Evolutionary conservation across 257 asterid species (phyloP).

Genomic region (Perilla frutescens): DNA sequence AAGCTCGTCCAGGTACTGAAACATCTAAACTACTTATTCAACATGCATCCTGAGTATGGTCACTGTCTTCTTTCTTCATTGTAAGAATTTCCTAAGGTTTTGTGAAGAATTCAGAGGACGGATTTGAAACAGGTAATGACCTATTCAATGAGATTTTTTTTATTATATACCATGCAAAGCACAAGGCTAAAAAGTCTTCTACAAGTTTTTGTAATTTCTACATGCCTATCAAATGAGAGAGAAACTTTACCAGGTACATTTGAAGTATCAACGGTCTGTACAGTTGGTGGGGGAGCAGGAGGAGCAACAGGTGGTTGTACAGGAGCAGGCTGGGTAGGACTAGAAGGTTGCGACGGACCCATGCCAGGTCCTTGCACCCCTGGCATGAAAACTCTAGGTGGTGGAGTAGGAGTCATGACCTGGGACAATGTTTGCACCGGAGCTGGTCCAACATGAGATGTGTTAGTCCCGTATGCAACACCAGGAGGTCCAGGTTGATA

Average conservation of each 20-base stretch:
- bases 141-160: too few relatives aligned
- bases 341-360: conserved; percentile 66
- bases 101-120: too few relatives aligned
- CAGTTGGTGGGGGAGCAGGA: conserved; percentile 86
- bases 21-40: too few relatives aligned
- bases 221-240: neutral
- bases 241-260: conserved; percentile 81
- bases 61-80: too few relatives aligned
- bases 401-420: conserved; percentile 54
- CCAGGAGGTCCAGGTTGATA: conserved; percentile 69
- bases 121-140: too few relatives aligned
- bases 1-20: too few relatives aligned
- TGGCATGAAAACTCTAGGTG: conserved; percentile 72
- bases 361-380: conserved; percentile 73
- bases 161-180: neutral
- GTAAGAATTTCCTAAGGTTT: too few relatives aligned
- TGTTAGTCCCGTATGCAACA: conserved; percentile 53
- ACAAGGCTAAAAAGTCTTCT: neutral
- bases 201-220: neutral
- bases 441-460: conserved; percentile 56
- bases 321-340: conserved; percentile 67
- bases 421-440: conserved; percentile 67
- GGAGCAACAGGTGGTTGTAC: conserved; percentile 66
- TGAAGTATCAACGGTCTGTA: conserved; percentile 95
- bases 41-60: too few relatives aligned